Evolutionary conservation across 345 rosid genomes (phyloP).

Genomic region (Euphorbia peplus): DNA sequence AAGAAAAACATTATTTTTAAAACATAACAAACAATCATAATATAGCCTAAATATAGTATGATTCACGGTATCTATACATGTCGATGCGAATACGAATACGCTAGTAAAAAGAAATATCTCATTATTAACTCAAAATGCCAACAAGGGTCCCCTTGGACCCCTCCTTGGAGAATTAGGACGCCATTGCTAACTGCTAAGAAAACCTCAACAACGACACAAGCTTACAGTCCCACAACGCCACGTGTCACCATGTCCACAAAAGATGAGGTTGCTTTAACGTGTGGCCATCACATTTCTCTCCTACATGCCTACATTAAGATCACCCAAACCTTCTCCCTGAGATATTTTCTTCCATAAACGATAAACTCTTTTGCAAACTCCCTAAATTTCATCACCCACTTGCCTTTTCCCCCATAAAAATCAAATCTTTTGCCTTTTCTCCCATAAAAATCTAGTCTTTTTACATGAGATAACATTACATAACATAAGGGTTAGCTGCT

Average conservation of each 20-base stretch:
- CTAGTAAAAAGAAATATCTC: no score
- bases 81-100: no score
- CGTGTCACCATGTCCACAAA: conserved; percentile 36
- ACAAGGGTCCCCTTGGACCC: not conserved
- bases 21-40: no score
- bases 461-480: conserved; percentile 33
- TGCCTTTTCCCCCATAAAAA: not conserved
- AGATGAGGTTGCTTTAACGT: conserved; percentile 82
- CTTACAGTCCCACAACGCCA: conserved; percentile 32
- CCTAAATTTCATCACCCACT: not conserved
- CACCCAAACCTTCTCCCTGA: conserved; percentile 14
- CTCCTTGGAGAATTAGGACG: no score
- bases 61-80: no score
- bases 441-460: not conserved
- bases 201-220: not conserved
- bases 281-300: conserved; percentile 71
- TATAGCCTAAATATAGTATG: no score
- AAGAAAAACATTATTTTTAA: no score
- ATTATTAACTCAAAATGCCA: no score
- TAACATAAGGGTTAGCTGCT: conserved; percentile 17
- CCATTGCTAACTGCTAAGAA: no score
- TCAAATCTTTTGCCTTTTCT: no score
- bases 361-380: no score
- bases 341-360: conserved; percentile 14
- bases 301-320: conserved; percentile 17